Conservation (phyloP, 2,329 filamentous ascomycete species). For the Fusarium duplospermum region DNA sequence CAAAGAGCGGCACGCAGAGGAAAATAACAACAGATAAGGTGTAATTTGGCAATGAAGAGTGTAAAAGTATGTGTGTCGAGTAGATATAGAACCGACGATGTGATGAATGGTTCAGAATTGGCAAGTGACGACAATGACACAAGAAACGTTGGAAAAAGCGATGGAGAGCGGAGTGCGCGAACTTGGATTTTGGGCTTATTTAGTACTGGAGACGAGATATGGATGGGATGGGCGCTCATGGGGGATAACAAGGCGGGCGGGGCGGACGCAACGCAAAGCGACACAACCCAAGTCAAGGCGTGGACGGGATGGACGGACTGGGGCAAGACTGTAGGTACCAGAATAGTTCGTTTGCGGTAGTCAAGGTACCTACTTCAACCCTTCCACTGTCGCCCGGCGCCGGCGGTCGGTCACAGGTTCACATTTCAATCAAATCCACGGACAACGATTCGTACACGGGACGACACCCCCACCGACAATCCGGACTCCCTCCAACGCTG, state of each 20-base stretch:
- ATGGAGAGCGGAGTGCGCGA: constrained; percentile 14
- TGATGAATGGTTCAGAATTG: constrained; percentile 16
- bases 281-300: not conserved
- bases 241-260: constrained; percentile 5
- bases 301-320: constrained; percentile 12
- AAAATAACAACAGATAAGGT: not conserved
- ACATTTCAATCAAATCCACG: constrained; percentile 37
- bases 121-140: constrained; percentile 28
- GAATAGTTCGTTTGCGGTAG: constrained; percentile 29
- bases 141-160: constrained; percentile 22
- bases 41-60: not conserved
- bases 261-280: not conserved
- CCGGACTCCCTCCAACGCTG: constrained; percentile 18
- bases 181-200: constrained; percentile 32
- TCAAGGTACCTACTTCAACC: constrained; percentile 8
- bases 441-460: constrained; percentile 11
- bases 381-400: constrained; percentile 29
- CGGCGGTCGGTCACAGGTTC: constrained; percentile 41
- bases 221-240: not conserved
- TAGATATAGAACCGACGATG: constrained; percentile 6
- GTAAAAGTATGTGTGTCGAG: not conserved
- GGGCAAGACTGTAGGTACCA: constrained; percentile 7
- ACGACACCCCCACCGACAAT: constrained; percentile 23
- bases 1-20: constrained; percentile 5
- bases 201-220: not conserved